Evolutionary conservation across 139 green algal genomes (phyloP).

Genomic region (Eudorina sp.): DNA sequence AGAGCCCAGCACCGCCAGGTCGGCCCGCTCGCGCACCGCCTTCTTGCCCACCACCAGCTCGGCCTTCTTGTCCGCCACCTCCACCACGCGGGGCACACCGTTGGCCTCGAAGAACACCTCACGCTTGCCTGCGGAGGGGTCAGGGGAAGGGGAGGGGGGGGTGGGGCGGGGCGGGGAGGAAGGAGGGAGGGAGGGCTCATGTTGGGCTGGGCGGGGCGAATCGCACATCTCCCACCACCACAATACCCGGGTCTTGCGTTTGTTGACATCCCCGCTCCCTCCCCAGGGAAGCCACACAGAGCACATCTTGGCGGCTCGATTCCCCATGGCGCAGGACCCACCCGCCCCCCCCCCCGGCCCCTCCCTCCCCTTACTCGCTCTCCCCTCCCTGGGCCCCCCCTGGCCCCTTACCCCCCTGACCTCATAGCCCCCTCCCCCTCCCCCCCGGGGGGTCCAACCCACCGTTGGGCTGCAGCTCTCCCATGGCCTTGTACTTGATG

Average conservation of each 20-base stretch:
- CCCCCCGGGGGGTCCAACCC: too few species aligned
- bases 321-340: too few species aligned
- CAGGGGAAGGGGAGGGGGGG: neutral
- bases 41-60: conserved; percentile 56
- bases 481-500: conserved; percentile 84
- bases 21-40: conserved; percentile 60
- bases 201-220: too few species aligned
- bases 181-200: neutral
- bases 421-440: too few species aligned
- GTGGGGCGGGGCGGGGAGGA: neutral
- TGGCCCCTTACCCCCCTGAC: too few species aligned
- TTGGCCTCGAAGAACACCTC: conserved; percentile 97
- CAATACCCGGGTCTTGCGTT: too few species aligned
- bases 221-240: too few species aligned
- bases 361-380: neutral
- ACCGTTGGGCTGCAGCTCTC: conserved; percentile 83
- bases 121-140: conserved; percentile 62
- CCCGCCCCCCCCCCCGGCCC: neutral
- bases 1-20: conserved; percentile 58
- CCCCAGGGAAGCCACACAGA: too few species aligned
- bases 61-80: conserved; percentile 70
- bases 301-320: too few species aligned
- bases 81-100: conserved; percentile 90
- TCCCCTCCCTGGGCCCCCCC: neutral
- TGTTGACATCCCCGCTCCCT: too few species aligned